phyloP scores from a whole-genome alignment of 306 rosid species.

The Quercus engelmannii region DNA sequence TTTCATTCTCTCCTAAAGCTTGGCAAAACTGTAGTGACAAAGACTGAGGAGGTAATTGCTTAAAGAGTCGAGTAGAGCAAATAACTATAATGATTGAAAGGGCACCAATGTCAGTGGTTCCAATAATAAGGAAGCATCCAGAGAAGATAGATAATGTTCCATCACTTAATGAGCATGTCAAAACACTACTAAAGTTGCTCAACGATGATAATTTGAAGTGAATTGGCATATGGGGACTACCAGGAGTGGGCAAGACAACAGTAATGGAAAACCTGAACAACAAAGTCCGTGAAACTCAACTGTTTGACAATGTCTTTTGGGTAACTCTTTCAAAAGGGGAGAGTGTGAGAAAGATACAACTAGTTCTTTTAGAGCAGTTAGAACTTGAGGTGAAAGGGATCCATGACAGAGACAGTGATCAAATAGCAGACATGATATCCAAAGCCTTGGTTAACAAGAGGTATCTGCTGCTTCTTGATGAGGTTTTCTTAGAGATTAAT shows the following conservation, averaged over 20 bases:
- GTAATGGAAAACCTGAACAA: neutral
- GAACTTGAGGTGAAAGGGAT: neutral
- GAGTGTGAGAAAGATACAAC: neutral
- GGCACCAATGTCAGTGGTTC: neutral
- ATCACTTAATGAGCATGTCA: neutral
- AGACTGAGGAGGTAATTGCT: neutral
- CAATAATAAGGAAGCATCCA: neutral
- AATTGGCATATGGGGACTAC: conserved; percentile 1
- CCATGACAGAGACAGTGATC: neutral
- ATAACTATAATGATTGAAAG: neutral
- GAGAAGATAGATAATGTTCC: neutral
- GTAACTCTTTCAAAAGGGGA: neutral
- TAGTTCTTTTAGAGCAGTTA: neutral
- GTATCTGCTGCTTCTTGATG: neutral
- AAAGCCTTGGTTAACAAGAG: neutral
- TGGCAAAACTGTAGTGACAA: neutral
- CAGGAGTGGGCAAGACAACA: neutral
- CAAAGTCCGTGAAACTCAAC: neutral
- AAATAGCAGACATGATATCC: neutral
- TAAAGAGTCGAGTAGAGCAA: neutral
- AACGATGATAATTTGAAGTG: neutral
- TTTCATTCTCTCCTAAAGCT: neutral
- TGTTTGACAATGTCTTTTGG: neutral
- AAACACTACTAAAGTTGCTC: neutral
- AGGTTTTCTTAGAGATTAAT: neutral